Conservation (phyloP, 1,284 basidiomycete genomes). For the Vanrija sp. region DNA sequence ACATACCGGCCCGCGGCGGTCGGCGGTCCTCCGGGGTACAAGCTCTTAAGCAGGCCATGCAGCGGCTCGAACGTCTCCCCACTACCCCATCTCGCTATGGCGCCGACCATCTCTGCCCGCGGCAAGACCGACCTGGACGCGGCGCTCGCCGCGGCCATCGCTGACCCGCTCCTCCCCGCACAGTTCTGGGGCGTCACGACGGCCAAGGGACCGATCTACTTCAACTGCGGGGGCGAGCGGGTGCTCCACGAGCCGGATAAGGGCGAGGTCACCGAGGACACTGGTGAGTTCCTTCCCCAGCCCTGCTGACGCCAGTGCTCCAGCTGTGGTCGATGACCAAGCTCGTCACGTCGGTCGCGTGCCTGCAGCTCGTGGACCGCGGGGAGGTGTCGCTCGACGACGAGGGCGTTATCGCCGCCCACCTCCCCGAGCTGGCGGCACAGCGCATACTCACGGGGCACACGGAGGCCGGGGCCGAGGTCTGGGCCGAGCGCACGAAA, state of each 20-base stretch:
- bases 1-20: too few relatives aligned
- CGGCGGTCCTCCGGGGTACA: too few relatives aligned
- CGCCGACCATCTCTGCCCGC: background rate
- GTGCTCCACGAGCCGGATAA: conserved; percentile 19
- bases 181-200: conserved; percentile 28
- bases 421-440: conserved; percentile 32
- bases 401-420: conserved; percentile 20
- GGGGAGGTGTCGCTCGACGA: conserved; percentile 31
- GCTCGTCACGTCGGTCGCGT: conserved; percentile 35
- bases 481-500: conserved; percentile 22
- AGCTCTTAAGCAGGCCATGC: too few relatives aligned
- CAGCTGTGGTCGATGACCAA: conserved; percentile 40
- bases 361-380: conserved; percentile 33
- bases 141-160: conserved; percentile 15
- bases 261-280: conserved; percentile 10
- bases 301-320: conserved; percentile 4
- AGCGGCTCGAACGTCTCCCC: too few relatives aligned
- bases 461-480: conserved; percentile 23
- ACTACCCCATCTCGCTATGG: too few relatives aligned
- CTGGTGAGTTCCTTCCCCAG: conserved; percentile 5
- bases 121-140: conserved; percentile 21
- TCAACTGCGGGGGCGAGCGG: conserved; percentile 26
- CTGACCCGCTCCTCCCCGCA: conserved; percentile 21
- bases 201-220: conserved; percentile 27
- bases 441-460: conserved; percentile 30